Base-by-base conservation (phyloP, 1,139 yeast genomes). In the Waltiozyma sp. region DNA sequence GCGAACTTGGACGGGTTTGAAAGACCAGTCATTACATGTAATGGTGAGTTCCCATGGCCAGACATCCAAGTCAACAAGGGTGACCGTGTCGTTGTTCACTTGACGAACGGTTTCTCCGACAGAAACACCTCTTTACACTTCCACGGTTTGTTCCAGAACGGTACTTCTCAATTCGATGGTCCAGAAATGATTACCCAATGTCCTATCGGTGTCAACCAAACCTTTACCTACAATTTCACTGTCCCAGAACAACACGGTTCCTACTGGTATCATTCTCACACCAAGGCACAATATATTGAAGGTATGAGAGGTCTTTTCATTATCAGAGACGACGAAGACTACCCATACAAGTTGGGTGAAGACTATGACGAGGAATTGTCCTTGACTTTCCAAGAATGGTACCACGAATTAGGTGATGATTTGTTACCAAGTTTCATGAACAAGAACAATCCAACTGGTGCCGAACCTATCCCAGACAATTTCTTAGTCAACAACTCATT, bases 191-290 rank as follows among this genome's bases (percentile, higher is more conserved):
- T 88, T 28, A 79, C 86, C 24, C 96, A 89, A 64, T 87, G 96
- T 69, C 94, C 95, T 34, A 78, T 86, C 46, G 76, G 83, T 13
- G 84, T 93, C 1, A 86, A 86, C 24, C 71, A 69, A 46, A 73
- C 82, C 13, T 73, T 82, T 63, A 59, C 75, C 43, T 77, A 80
- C 69, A 86, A 89, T 67, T 89, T 89, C 62, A 82, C 95, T 11
- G 87, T 87, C 39, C 70, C 70, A 13, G 77, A 80, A 59, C 96
- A 89, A 61, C 74, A 71, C 40, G 97, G 97, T 49, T 75, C 95
- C 4, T 89, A 73, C 69, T 89, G 97, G 97, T 89, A 89, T 68
- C 97, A 89, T 63, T 83, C 96, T 14, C 97, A 89, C 64, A 75
- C 85, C 24, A 72, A 75, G 13, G 81, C 85, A 47, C 95, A 88